Base-by-base conservation (phyloP, 306 rosid species). In the Lathyrus aphaca region DNA sequence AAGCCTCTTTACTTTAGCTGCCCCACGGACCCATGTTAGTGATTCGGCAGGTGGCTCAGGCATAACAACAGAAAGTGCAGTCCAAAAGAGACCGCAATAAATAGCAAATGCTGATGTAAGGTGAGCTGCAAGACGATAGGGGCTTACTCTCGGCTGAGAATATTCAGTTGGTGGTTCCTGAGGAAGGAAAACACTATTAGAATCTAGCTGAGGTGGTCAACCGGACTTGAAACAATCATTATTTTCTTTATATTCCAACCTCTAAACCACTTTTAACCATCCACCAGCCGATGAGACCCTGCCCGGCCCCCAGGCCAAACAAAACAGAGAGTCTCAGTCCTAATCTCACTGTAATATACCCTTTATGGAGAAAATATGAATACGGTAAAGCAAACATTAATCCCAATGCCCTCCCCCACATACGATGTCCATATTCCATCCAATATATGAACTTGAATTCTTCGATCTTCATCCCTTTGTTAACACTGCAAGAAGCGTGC, bases 201-300 rank as follows among this genome's bases (percentile, higher is more conserved):
- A 71, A 40, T 59, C 56, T 5, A 39, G 63, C 8, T 50, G 21
- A 43, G 30, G 39, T 6, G 23, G 23, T 13, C 39, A 50, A 59
- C 17, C 30, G 32, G 63, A 85, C 71, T 38, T 49, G 44, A 81
- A 76, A 56, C 68, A 23, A 62, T 59, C 30, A 66, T 64, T 39
- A 29, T 27, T 51, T 53, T 79, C 49, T 63, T 62, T 12, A 43
- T 35, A 53, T 49, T 58, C 85, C 16, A 58, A 88, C 89, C 89
- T 84, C 83, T 66, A 74, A 74, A 56, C 96, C 97, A 65, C 95
- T 92, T 86, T 85, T 92, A 70, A 92, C 97, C 97, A 92, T 92
- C 97, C 97, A 92, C 97, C 97, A 89, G 76, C 97, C 97, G 25
- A 92, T 81, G 21, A 89, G 71, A 76, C 96, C 92, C 88, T 92